Conservation (phyloP, 2,329 filamentous ascomycete genomes). For the Lachnellula hyalina region DNA sequence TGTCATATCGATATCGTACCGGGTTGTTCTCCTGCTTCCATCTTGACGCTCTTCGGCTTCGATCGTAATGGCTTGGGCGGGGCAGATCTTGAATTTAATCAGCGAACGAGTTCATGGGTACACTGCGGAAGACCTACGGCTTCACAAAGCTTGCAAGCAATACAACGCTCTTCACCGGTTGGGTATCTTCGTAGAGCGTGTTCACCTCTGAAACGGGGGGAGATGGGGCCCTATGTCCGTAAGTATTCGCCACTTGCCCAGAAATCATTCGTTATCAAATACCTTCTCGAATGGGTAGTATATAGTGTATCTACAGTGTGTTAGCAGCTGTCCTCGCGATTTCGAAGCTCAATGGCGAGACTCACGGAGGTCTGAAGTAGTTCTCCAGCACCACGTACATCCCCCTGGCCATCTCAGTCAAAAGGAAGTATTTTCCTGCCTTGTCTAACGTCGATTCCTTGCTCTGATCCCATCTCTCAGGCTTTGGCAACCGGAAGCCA, state of each 20-base stretch:
- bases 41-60: conserved; percentile 98
- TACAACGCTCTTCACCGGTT: conserved; percentile 96
- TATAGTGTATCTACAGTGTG: conserved; percentile 75
- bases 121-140: conserved; percentile 48
- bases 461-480: conserved; percentile 74
- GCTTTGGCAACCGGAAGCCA: conserved; percentile 72
- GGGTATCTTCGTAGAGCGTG: conserved; percentile 95
- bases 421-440: conserved; percentile 87
- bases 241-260: conserved; percentile 17
- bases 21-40: conserved; percentile 87
- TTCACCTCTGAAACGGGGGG: conserved; percentile 95
- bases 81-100: conserved; percentile 64
- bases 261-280: conserved; percentile 18
- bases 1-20: conserved; percentile 99
- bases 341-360: conserved; percentile 33
- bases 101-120: conserved; percentile 4
- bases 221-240: conserved; percentile 72
- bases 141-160: conserved; percentile 99
- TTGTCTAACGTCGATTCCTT: conserved; percentile 74
- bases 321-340: conserved; percentile 25
- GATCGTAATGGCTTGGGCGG: conserved; percentile 96
- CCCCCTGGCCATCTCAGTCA: conserved; percentile 92
- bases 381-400: conserved; percentile 98
- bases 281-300: conserved; percentile 98
- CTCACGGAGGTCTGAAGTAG: conserved; percentile 96